Conservation (phyloP, 306 rosid genomes). For the Morella rubra region DNA sequence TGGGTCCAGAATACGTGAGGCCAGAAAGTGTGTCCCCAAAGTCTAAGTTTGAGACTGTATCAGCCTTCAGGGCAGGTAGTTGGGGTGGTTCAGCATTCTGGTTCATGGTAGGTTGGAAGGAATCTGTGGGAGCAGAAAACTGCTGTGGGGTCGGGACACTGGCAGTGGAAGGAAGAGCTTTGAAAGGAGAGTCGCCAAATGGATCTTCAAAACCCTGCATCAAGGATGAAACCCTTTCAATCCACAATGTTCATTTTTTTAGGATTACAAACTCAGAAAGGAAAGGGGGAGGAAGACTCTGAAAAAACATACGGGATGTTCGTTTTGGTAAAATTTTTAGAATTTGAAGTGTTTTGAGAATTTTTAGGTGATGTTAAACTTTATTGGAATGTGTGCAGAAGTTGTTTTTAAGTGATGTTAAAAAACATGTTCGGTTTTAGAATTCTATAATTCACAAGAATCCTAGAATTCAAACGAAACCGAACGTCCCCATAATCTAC, state of each 20-base stretch:
- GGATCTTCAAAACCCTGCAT: slow-evolving; percentile 80
- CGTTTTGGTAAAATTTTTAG: too few relatives aligned
- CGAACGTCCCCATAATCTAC: too few relatives aligned
- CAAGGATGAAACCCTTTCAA: slow-evolving; percentile 25
- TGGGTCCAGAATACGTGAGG: slow-evolving; percentile 46
- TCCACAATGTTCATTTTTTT: neutral
- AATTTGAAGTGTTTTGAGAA: too few relatives aligned
- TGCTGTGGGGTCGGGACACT: slow-evolving; percentile 50
- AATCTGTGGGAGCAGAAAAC: slow-evolving; percentile 24
- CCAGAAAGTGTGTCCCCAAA: slow-evolving; percentile 63
- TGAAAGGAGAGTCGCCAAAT: slow-evolving; percentile 89
- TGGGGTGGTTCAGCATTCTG: slow-evolving; percentile 45
- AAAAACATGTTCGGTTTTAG: too few relatives aligned
- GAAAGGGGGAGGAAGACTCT: neutral
- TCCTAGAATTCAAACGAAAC: too few relatives aligned
- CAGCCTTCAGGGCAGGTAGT: slow-evolving; percentile 36
- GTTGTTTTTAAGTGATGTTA: too few relatives aligned
- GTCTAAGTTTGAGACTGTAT: slow-evolving; percentile 48
- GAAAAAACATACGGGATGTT: too few relatives aligned
- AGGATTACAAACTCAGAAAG: neutral
- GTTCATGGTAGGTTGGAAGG: slow-evolving; percentile 12
- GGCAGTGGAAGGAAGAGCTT: slow-evolving; percentile 61
- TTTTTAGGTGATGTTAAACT: too few relatives aligned
- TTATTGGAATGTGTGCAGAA: too few relatives aligned
- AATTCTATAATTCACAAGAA: too few relatives aligned